phyloP scores from a whole-genome alignment of 257 asterid genomes.

The Gentiana macrophylla region DNA sequence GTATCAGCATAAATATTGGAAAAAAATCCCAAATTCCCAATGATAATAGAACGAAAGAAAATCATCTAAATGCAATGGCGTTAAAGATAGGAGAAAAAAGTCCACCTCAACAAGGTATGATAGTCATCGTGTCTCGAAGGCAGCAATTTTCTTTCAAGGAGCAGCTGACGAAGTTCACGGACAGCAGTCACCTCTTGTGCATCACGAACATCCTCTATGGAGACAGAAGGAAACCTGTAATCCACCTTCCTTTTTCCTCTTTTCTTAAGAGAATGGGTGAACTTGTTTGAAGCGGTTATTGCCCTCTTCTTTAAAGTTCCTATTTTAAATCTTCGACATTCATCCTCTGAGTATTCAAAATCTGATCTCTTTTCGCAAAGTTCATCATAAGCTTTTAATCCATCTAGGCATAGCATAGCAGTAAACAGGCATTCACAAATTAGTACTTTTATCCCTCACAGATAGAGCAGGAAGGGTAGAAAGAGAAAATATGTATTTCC shows the following conservation, averaged over 20 bases:
- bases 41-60: not conserved
- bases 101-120: slow-evolving; percentile 76
- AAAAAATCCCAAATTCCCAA: not conserved
- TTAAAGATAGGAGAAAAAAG: not conserved
- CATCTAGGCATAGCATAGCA: slow-evolving; percentile 27
- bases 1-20: not conserved
- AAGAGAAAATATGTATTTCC: too few species aligned
- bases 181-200: slow-evolving; percentile 81
- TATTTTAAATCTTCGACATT: slow-evolving; percentile 63
- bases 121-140: slow-evolving; percentile 82
- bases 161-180: slow-evolving; percentile 59
- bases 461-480: too few species aligned
- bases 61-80: not conserved
- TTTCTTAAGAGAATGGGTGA: slow-evolving; percentile 75
- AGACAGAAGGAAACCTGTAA: slow-evolving; percentile 69
- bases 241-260: slow-evolving; percentile 90
- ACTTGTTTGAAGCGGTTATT: slow-evolving; percentile 76
- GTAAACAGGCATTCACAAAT: not conserved
- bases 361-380: slow-evolving; percentile 72
- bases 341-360: slow-evolving; percentile 71
- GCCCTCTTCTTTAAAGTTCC: slow-evolving; percentile 80
- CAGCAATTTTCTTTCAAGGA: slow-evolving; percentile 55
- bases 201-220: slow-evolving; percentile 85
- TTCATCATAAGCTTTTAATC: slow-evolving; percentile 52
- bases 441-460: too few species aligned